These are phyloP conservation scores for Rasamsonia emersonii DNA, from an alignment of 2,329 filamentous ascomycete species.

Conservation along the genomic window DNA sequence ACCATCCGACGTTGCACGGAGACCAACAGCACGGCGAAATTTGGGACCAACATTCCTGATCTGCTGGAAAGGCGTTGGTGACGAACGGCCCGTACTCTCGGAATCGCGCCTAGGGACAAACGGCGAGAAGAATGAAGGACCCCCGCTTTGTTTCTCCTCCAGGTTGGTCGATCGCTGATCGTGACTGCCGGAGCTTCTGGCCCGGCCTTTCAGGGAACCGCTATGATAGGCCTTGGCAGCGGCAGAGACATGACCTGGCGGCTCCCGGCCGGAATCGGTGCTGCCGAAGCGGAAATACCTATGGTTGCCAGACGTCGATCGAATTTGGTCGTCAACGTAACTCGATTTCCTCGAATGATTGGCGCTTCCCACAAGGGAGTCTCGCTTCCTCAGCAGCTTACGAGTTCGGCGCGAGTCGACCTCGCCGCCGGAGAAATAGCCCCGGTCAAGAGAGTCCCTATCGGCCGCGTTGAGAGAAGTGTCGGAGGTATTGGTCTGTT, in stretches of 20 bases:
- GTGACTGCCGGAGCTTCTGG: conserved; percentile 54
- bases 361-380: conserved; percentile 28
- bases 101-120: conserved; percentile 41
- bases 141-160: conserved; percentile 40
- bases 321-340: conserved; percentile 64
- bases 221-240: conserved; percentile 62
- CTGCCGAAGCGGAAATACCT: conserved; percentile 73
- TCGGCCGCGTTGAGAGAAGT: conserved; percentile 14
- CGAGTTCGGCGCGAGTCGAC: conserved; percentile 61
- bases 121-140: conserved; percentile 32
- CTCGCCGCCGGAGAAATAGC: conserved; percentile 89
- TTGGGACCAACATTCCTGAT: conserved; percentile 51
- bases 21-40: conserved; percentile 55
- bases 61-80: conserved; percentile 38
- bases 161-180: conserved; percentile 44
- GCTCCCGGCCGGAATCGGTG: conserved; percentile 62
- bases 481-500: conserved; percentile 4
- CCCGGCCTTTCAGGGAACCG: conserved; percentile 38
- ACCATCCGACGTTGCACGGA: conserved; percentile 75
- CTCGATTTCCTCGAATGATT: conserved; percentile 64
- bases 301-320: conserved; percentile 57
- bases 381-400: conserved; percentile 72
- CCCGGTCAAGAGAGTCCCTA: conserved; percentile 63
- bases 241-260: conserved; percentile 43
- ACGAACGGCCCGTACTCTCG: conserved; percentile 45